Evolutionary conservation across 805 yeast species (phyloP).

Genomic region (Lipomyces mesembrius): DNA sequence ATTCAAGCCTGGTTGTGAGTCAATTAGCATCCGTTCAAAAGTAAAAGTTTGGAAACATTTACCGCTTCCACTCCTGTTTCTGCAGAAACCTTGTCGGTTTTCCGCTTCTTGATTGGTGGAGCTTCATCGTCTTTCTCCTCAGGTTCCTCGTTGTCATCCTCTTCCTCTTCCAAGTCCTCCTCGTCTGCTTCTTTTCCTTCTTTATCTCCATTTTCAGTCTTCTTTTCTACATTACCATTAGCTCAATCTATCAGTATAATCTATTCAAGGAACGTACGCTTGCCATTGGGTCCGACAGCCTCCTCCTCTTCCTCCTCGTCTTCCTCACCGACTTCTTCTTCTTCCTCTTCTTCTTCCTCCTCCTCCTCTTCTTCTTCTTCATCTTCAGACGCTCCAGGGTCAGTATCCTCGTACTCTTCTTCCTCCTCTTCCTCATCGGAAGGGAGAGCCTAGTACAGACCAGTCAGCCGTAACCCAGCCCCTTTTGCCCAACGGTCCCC

Average conservation of each 20-base stretch:
- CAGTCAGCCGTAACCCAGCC: neutral
- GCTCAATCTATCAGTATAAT: neutral
- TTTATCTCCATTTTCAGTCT: conserved; percentile 15
- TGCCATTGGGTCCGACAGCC: conserved; percentile 6
- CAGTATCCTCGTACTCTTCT: conserved; percentile 38
- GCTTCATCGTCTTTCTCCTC: conserved; percentile 23
- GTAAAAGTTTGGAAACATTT: neutral
- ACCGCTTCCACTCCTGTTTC: neutral
- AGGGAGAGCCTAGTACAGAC: conserved; percentile 31
- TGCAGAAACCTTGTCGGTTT: conserved; percentile 15
- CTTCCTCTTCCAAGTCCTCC: conserved; percentile 10
- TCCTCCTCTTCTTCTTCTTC: conserved; percentile 32
- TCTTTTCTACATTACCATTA: conserved; percentile 9
- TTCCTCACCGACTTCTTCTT: conserved; percentile 23
- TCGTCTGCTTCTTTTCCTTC: conserved; percentile 18
- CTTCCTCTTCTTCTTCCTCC: conserved; percentile 31
- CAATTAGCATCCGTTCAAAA: neutral
- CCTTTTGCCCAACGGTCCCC: neutral
- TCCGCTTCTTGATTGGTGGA: conserved; percentile 37
- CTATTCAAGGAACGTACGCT: neutral
- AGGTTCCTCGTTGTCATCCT: conserved; percentile 12
- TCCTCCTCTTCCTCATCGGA: conserved; percentile 37
- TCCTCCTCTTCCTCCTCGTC: conserved; percentile 1
- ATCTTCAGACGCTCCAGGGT: conserved; percentile 31
- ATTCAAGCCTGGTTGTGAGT: neutral